Evolutionary conservation across 371 early-diverging fungal species (phyloP).

Genomic region (Lichtheimia hyalospora): DNA sequence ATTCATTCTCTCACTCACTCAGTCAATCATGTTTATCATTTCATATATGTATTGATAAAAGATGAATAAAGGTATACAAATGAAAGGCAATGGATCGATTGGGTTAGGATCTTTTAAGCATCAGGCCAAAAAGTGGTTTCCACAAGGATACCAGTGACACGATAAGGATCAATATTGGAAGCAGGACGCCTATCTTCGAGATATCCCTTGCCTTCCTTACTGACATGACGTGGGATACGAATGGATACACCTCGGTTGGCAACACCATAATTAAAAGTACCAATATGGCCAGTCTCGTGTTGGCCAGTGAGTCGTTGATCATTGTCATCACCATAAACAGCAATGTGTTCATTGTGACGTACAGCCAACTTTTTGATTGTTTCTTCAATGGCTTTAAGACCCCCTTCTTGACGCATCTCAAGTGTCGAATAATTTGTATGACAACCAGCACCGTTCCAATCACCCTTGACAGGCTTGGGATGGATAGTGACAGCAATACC

Average conservation of each 20-base stretch:
- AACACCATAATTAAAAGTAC: conserved; percentile 57
- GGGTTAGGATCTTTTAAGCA: not conserved
- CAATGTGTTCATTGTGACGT: conserved; percentile 59
- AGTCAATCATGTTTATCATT: too few species aligned
- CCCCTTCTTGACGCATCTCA: conserved; percentile 50
- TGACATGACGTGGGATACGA: conserved; percentile 64
- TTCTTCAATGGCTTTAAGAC: conserved; percentile 47
- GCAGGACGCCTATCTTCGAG: conserved; percentile 65
- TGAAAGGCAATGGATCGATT: too few species aligned
- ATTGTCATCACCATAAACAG: conserved; percentile 65
- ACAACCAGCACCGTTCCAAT: conserved; percentile 57
- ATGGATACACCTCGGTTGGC: conserved; percentile 68
- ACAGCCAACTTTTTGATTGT: conserved; percentile 50
- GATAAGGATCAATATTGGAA: conserved; percentile 66
- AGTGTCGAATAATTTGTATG: conserved; percentile 51
- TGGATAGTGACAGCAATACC: conserved; percentile 48
- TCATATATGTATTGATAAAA: too few species aligned
- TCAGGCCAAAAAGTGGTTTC: conserved; percentile 44
- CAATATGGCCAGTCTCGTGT: conserved; percentile 63
- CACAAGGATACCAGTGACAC: conserved; percentile 57
- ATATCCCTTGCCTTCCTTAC: conserved; percentile 60
- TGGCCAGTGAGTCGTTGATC: conserved; percentile 61
- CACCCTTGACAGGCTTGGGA: conserved; percentile 57
- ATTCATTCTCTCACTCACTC: too few species aligned
- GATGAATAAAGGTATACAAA: too few species aligned